Evolutionary conservation across 805 yeast species (phyloP), one percentile per base, ranked within the genome.

Genomic region (Ogataea trehaloabstinens): DNA sequence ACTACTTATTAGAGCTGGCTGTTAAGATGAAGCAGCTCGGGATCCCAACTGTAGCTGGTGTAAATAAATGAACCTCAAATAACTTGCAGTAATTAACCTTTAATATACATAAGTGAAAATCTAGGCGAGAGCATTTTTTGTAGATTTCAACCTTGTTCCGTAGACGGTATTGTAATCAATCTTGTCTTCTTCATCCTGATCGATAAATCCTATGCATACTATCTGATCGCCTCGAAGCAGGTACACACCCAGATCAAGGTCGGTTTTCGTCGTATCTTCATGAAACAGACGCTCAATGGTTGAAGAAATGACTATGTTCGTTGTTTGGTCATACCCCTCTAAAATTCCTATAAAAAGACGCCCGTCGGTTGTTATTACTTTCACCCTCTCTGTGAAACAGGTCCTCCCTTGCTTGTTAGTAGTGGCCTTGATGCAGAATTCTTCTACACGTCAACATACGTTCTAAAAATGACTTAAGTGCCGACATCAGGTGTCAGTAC

Each of bases 1-100:
- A 91, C 55, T 91, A 90, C 58, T 64, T 91, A 45, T 68, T 91
- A 53, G 96, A 86, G 46, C 62, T 90, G 48, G 95, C 93, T 1
- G 75, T 90, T 25, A 84, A 84, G 56, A 85, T 89, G 95, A 75
- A 77, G 48, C 76, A 74, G 50, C 60, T 77, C 39, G 89, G 88
- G 1, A 72, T 88, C 28, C 75, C 82, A 7, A 70, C 80, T 15
- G 71, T 62, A 6, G 55, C 47, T 24, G 35, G 41, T 8, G 19
- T n/a, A n/a, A n/a, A n/a, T n/a, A n/a, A n/a, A n/a, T n/a, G n/a
- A n/a, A n/a, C 25, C 25, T 22, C 25, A 22, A 22, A 12, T 22
- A 8, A 22, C 8, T 8, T 8, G 25, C 12, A 22, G 12, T 22
- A 22, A 12, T 8, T 22, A 12, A 22, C 19, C 28, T 42, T 34